phyloP scores from a whole-genome alignment of 2,329 filamentous ascomycete genomes.

The Xylariaceae sp. region DNA sequence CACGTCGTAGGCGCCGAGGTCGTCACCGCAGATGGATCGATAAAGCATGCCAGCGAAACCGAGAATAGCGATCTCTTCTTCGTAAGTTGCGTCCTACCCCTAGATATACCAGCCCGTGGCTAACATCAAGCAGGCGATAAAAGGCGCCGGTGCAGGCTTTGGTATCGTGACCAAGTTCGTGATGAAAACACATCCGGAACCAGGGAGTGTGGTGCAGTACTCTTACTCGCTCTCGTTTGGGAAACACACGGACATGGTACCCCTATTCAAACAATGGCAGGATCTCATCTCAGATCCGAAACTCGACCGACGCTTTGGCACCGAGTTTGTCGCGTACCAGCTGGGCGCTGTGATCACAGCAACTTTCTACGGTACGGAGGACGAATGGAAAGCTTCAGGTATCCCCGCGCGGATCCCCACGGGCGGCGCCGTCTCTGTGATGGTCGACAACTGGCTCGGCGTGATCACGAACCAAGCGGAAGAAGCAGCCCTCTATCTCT shows the following conservation, averaged over 20 bases:
- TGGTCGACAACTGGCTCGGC: constrained; percentile 59
- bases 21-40: constrained; percentile 50
- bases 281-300: constrained; percentile 47
- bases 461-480: constrained; percentile 50
- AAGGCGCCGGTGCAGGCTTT: constrained; percentile 52
- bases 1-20: constrained; percentile 51
- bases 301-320: constrained; percentile 54
- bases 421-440: constrained; percentile 39
- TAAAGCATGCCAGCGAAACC: constrained; percentile 43
- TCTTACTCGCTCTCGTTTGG: constrained; percentile 50
- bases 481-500: constrained; percentile 42
- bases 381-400: constrained; percentile 49
- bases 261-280: constrained; percentile 54
- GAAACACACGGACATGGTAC: constrained; percentile 42
- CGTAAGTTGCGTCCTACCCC: constrained; percentile 27
- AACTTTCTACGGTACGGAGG: constrained; percentile 55
- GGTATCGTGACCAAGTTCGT: constrained; percentile 55
- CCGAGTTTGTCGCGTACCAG: constrained; percentile 50
- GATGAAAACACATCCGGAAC: constrained; percentile 51
- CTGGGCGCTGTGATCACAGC: constrained; percentile 53
- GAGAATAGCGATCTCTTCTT: constrained; percentile 52
- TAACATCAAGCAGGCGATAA: constrained; percentile 38
- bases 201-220: constrained; percentile 53
- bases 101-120: background rate
- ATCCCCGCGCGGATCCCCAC: constrained; percentile 45